Evolutionary conservation across 108 stramenopile genomes (phyloP).

Genomic region (Pseudonitzschia pungens): DNA sequence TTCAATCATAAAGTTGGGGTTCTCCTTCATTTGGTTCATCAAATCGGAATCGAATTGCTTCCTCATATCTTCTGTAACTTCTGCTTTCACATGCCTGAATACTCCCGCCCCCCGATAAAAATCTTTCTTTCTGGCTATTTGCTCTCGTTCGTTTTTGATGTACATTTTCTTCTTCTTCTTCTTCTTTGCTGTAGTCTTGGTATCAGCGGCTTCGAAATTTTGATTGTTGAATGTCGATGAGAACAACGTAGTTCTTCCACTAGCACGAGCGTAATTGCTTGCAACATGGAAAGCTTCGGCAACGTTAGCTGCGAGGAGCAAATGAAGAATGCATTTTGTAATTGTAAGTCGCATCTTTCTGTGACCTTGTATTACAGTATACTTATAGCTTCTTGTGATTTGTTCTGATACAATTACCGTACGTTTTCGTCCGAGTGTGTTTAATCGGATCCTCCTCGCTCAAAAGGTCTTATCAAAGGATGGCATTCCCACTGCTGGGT

Average conservation of each 20-base stretch:
- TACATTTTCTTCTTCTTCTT: constrained; percentile 17
- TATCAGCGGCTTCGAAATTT: not conserved
- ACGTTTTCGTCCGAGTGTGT: not conserved
- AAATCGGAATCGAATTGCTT: constrained; percentile 69
- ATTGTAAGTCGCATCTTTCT: not conserved
- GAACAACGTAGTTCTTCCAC: not conserved
- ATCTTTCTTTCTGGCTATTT: constrained; percentile 68
- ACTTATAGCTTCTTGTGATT: not conserved
- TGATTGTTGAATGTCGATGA: not conserved
- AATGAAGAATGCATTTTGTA: not conserved
- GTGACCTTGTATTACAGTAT: not conserved
- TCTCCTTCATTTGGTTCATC: constrained; percentile 70
- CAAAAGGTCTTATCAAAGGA: not conserved
- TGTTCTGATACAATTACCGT: not conserved
- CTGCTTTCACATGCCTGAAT: constrained; percentile 83
- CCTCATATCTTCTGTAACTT: constrained; percentile 71
- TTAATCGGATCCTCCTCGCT: too few species aligned
- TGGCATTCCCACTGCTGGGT: not conserved
- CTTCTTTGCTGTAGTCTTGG: constrained; percentile 11
- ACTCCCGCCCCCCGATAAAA: constrained; percentile 72
- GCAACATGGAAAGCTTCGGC: not conserved
- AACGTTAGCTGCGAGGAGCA: not conserved
- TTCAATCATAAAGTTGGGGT: constrained; percentile 62
- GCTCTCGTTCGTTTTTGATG: constrained; percentile 65
- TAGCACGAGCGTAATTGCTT: not conserved